Evolutionary conservation across 202 grass and related monocot species (phyloP), one percentile per base, ranked within the genome.

Genomic region (Brachypodium distachyon): DNA sequence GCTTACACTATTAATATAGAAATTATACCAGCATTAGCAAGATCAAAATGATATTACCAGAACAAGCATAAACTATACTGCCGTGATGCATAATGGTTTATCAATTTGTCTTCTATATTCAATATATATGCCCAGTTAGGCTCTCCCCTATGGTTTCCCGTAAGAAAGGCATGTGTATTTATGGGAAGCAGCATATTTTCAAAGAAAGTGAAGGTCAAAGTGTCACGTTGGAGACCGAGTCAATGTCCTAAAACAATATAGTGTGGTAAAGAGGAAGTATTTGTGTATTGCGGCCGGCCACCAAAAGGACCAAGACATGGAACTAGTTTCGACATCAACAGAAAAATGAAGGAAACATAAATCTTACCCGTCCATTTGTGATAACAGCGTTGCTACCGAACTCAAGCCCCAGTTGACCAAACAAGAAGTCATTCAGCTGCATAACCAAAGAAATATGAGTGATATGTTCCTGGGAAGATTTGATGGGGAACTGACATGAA

Each of bases 321-420:
- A 62, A 53, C 63, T 37, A n/a, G 28, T 81, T 37, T 73, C 12
- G 21, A 71, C 3, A 77, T 43, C 12, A 80, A 84, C 17, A 50
- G 51, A 47, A 38, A 72, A 72, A 72, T n/a, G 53, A 49, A 48
- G 41, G 31, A n/a, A 61, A 31, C 41, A 72, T 60, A 74, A 82
- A 66, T 67, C 91, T 86, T 87, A 98, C 91, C 81, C 95, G 82
- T 78, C 95, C 95, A 94, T 98, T 98, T 62, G 95, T 98, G 78
- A 95, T 88, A 25, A 95, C 91, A 87, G 85, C 95, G 92, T 92
- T 98, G 76, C 84, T 78, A 71, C 91, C 89, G 82, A 86, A 92
- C 74, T 82, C 80, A 86, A 94, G 87, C 42, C 89, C 89, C 64
- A 98, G 36, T 70, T 92, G 74, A 33, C 77, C 80, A 78, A 87